Conservation (phyloP, 768 basidiomycete genomes). For the Auricularia sp. region DNA sequence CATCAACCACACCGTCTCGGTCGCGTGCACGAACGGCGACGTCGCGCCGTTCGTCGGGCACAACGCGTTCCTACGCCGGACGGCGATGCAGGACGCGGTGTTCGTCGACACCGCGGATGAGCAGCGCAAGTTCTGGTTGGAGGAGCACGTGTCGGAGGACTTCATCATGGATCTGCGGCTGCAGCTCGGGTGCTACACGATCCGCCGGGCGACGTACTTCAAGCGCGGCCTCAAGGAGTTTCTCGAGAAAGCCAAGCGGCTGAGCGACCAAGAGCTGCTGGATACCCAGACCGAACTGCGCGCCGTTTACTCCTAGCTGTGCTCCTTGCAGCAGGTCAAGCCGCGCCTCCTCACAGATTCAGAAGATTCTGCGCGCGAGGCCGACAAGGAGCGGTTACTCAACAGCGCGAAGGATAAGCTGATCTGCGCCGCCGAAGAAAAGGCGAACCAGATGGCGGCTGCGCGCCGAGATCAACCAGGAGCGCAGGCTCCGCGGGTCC, state of each 20-base stretch:
- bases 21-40: constrained; percentile 68
- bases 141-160: constrained; percentile 72
- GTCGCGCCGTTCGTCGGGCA: constrained; percentile 80
- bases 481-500: constrained; percentile 51
- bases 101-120: constrained; percentile 59
- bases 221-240: constrained; percentile 35
- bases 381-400: constrained; percentile 57
- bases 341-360: constrained; percentile 62
- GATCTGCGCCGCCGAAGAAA: constrained; percentile 49
- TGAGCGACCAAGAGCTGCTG: constrained; percentile 85
- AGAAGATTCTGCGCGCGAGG: constrained; percentile 70
- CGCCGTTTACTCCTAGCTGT: constrained; percentile 63
- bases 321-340: constrained; percentile 79
- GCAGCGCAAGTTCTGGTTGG: constrained; percentile 69
- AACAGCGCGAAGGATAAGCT: constrained; percentile 62
- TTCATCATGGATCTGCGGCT: constrained; percentile 71
- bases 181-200: constrained; percentile 22
- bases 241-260: constrained; percentile 86
- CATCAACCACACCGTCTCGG: constrained; percentile 74
- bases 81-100: constrained; percentile 76
- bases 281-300: constrained; percentile 72
- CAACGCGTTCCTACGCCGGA: constrained; percentile 85
- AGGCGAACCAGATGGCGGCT: constrained; percentile 44
- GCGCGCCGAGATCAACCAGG: constrained; percentile 51
- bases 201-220: constrained; percentile 23